Conservation (phyloP, 129 eudicot species). For the Gnaphalium uliginosum region DNA sequence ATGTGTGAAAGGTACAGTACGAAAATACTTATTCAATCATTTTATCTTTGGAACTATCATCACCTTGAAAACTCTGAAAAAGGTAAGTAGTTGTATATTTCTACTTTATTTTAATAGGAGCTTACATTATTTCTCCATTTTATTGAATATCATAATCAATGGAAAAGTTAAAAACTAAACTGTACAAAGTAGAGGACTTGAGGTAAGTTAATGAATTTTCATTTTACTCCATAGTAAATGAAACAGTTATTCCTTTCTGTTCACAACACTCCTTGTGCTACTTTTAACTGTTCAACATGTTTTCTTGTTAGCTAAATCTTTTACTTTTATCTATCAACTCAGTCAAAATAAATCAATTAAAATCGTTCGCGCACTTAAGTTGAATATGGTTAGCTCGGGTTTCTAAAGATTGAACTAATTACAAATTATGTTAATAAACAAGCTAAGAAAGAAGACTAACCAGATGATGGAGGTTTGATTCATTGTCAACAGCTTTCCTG, state of each 20-base stretch:
- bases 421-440: background rate
- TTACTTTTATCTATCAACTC: background rate
- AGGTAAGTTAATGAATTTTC: background rate
- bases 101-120: background rate
- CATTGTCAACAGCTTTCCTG: constrained; percentile 92
- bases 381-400: background rate
- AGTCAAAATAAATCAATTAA: background rate
- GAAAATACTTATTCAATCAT: background rate
- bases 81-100: background rate
- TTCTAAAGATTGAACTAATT: background rate
- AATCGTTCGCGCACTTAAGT: background rate
- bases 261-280: background rate
- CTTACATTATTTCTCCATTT: background rate
- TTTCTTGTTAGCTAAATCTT: background rate
- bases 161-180: too few relatives aligned
- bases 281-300: background rate
- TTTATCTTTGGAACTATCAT: background rate
- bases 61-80: background rate
- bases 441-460: constrained; percentile 42
- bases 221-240: too few relatives aligned
- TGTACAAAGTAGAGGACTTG: too few relatives aligned
- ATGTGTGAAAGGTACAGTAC: too few relatives aligned
- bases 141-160: background rate
- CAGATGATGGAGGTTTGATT: constrained; percentile 93
- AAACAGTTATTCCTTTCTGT: too few relatives aligned